Base-by-base conservation (phyloP, 1,139 yeast species). In the Kurtzmaniella quercitrusa region DNA sequence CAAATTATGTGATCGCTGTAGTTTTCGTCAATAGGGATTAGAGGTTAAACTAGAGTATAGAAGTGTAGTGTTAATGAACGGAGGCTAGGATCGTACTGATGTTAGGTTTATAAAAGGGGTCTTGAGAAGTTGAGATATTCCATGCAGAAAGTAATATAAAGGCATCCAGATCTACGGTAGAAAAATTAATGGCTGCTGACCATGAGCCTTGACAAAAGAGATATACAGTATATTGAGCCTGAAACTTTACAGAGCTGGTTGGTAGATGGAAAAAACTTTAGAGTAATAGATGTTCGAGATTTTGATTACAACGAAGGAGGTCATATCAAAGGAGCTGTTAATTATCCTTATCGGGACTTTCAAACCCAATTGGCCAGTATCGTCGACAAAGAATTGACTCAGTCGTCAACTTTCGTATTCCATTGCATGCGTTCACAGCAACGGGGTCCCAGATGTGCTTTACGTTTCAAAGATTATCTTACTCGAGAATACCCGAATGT, bases 371-470 rank as follows among this genome's bases (percentile, higher is more conserved):
- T 43, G n/a, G 27, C 31, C 11, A 19, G 37, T 5, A 43, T 43
- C 15, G 38, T 17, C 5, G 16, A 16, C 9, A 17, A 11, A n/a
- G 46, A 43, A 29, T 15, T 41, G 15, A 7, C 15, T 10, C 7
- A 37, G 11, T 6, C 12, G 10, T 16, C 18, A 7, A 39, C 40
- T 4, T 40, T 38, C 27, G 43, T 43, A 12, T 43, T 43, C 34
- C 46, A 43, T 31, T 43, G 46, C 29, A 43, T 43, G 46, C 19
- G 46, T 15, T 43, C 46, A 3, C 46, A 43, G 16, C 46, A 43
- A 25, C 19, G 46, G 16, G 46, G 46, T 3, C 46, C 46, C 5
- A 17, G 46, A 16, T 43, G 46, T 41, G 46, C 46, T 5, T 7
- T 40, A 21, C 17, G 46, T 14, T 43, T 43, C 16, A 40, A 37